These are phyloP conservation scores for Hansenula lynferdii DNA, from an alignment of 1,139 yeast species.

Conservation along the genomic window DNA sequence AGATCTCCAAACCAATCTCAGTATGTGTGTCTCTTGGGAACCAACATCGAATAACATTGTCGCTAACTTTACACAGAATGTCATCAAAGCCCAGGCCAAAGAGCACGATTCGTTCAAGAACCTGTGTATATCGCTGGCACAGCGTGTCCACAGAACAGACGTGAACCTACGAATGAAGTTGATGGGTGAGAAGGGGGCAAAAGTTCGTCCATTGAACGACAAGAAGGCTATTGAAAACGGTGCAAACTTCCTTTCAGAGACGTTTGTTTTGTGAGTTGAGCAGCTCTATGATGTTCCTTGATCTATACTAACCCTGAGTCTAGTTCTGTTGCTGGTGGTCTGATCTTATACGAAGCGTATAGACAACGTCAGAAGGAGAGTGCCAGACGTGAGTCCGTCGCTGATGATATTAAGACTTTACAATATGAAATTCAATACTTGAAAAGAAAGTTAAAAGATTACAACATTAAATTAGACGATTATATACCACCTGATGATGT, in stretches of 20 bases:
- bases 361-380: slow-evolving; percentile 64
- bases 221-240: slow-evolving; percentile 82
- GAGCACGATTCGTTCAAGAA: slow-evolving; percentile 63
- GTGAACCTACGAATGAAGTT: slow-evolving; percentile 56
- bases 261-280: slow-evolving; percentile 50
- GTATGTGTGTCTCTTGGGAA: too few relatives aligned
- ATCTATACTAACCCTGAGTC: slow-evolving; percentile 2
- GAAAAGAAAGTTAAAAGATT: slow-evolving; percentile 39
- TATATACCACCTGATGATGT: slow-evolving; percentile 42
- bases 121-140: slow-evolving; percentile 69
- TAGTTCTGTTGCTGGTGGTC: slow-evolving; percentile 70
- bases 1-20: slow-evolving; percentile 81
- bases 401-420: slow-evolving; percentile 62
- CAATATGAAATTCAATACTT: slow-evolving; percentile 69
- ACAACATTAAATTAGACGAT: slow-evolving; percentile 42
- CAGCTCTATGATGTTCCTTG: neutral
- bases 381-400: slow-evolving; percentile 55
- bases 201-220: slow-evolving; percentile 76
- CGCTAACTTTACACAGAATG: slow-evolving; percentile 9
- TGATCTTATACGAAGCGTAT: slow-evolving; percentile 69
- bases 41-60: too few relatives aligned
- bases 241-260: slow-evolving; percentile 73
- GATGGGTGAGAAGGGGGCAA: slow-evolving; percentile 49
- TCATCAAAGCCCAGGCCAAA: slow-evolving; percentile 68
- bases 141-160: slow-evolving; percentile 65